A percentile compares a stretch with the other conserved stretches of the same genome.
phyloP scores from a whole-genome alignment of 2,329 filamentous ascomycete species.

The Beauveria brongniartii region DNA sequence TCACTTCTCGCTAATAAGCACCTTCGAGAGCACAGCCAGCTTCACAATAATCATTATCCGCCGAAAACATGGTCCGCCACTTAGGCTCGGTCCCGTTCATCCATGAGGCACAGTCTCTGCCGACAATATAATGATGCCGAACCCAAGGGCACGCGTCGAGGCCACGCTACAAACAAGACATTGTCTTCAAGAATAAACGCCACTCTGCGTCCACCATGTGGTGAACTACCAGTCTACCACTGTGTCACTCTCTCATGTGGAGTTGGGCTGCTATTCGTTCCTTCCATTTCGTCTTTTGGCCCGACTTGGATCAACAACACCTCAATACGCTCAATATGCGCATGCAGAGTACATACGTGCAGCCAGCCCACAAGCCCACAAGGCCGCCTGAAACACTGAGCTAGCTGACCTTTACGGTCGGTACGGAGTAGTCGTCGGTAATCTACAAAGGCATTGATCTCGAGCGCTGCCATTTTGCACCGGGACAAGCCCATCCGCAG shows the following conservation, averaged over 20 bases:
- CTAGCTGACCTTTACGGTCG: background rate
- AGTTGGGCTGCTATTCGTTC: background rate
- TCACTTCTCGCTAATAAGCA: background rate
- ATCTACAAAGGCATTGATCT: too few relatives aligned
- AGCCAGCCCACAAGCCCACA: background rate
- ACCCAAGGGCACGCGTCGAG: background rate
- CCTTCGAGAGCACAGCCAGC: background rate
- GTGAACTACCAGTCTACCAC: background rate
- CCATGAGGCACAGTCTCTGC: background rate
- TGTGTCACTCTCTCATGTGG: background rate
- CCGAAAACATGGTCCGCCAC: background rate
- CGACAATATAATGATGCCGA: background rate
- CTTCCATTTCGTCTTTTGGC: background rate
- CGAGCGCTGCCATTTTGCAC: too few relatives aligned
- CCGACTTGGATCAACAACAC: background rate
- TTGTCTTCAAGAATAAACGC: background rate
- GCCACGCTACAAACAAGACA: background rate
- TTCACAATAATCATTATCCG: too few relatives aligned
- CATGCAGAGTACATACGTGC: background rate
- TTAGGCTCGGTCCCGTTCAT: background rate
- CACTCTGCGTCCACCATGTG: background rate
- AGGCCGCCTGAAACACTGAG: conserved; percentile 7
- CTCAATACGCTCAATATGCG: background rate
- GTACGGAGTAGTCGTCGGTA: background rate
- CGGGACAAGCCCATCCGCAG: too few relatives aligned